Evolutionary conservation across 129 eudicot genomes (phyloP).

Genomic region (Helichrysum umbraculigerum): DNA sequence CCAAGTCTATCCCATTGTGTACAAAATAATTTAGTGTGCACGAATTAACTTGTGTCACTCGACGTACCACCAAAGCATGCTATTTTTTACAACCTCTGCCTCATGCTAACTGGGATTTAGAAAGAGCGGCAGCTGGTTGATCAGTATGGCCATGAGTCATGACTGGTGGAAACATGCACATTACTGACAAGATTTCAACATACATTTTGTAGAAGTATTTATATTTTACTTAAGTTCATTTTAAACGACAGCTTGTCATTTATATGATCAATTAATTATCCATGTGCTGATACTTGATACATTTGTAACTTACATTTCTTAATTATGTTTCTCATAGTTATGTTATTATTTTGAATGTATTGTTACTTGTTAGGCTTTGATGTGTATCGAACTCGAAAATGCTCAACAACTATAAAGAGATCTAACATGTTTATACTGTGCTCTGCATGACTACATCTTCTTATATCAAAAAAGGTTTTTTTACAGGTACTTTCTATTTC

Average conservation of each 20-base stretch:
- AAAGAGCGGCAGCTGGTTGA: neutral
- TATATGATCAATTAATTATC: neutral
- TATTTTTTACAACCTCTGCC: too few species aligned
- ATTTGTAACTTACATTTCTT: neutral
- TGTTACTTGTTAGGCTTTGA: neutral
- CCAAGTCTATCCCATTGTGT: too few species aligned
- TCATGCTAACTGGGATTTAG: too few species aligned
- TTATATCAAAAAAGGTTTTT: neutral
- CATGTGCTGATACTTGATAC: neutral
- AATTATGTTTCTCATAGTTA: neutral
- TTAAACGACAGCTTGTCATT: neutral
- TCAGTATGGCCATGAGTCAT: neutral
- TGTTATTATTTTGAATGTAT: too few species aligned
- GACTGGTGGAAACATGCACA: neutral
- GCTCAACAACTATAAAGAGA: constrained; percentile 10
- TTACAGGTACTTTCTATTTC: neutral
- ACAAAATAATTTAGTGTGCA: too few species aligned
- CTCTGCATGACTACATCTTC: neutral
- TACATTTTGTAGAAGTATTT: neutral
- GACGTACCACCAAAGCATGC: too few species aligned
- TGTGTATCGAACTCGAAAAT: too few species aligned
- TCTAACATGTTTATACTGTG: neutral
- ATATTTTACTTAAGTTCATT: neutral
- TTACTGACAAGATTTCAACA: neutral
- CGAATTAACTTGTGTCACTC: too few species aligned